Evolutionary conservation across 768 basidiomycete genomes (phyloP), one percentile per base, ranked within the genome.

Genomic region (Panellus pusillus): DNA sequence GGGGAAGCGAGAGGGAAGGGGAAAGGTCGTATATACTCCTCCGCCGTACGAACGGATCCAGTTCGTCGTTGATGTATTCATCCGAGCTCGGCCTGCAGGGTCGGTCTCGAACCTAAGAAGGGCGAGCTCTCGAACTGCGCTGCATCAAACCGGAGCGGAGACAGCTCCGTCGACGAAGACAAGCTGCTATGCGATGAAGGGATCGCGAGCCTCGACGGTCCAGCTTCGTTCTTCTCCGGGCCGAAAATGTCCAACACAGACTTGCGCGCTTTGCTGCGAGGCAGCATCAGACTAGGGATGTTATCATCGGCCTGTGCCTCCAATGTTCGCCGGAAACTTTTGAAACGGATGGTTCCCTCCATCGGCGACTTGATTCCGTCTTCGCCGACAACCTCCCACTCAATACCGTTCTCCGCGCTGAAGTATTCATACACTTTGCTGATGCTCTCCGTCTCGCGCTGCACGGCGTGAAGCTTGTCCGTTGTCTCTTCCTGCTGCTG

Each of bases 381-480:
- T 35, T 69, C 67, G 13, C 52, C 53, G 9, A 78, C 71, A 27
- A 77, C 65, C 28, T 78, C 74, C 38, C 81, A 70, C 47, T 86
- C 82, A 13, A 77, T 60, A 15, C 76, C 73, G 46, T 77, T 76
- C 12, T 75, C 77, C 41, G 84, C 82, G 19, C 77, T 77, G 35
- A 91, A 75, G 50, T 73, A 83, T 55, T 89, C 88, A 57, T 91
- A 92, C 6, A 83, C 78, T 50, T 79, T 80, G 42, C 78, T 77
- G 57, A 93, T 89, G 49, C 79, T 80, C 43, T 87, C 80, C 2
- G 85, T 84, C 61, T 91, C 88, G 53, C 80, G 77, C 60, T 89
- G 87, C 9, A 89, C 87, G 4, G 79, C 79, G n/a, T 79, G 78
- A 24, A 91, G 72, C 54, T 84, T 82, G 36, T 72, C 72, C 6